Evolutionary conservation across 352 stramenopile species (phyloP), one percentile per base, ranked within the genome.

Genomic region (Phytophthora vignae): DNA sequence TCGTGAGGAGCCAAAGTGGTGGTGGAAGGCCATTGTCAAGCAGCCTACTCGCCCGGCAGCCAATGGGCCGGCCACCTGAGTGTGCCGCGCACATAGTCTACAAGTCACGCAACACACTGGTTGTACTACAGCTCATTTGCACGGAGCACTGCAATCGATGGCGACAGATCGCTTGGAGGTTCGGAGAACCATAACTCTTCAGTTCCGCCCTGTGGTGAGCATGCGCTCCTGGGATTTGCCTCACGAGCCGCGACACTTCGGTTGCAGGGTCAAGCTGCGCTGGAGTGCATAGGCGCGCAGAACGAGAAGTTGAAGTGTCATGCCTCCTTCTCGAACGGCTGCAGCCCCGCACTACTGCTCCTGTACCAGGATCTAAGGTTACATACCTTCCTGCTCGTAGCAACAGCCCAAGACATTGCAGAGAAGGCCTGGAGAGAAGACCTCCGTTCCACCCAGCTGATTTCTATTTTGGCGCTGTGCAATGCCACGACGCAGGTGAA

Each of bases 401-500:
- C 36, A 12, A 12, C 8, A 12, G 10, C 36, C 40, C 15, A 48
- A 25, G 1, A 25, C 40, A 12, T 48, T 48, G 40, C 11, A 14
- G 10, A 40, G 40, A 14, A 48, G 14, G 14, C 38, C 38, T n/a
- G 19, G 40, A 48, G 40, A n/a, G 15, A 48, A 48, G 40, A n/a
- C 40, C 40, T 19, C 14, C 40, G 2, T 19, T 48, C 40, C 3
- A 9, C 40, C 15, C 14, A 48, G 40, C 29, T 59, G 29, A 21
- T 59, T 46, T 48, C 27, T 33, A 57, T 42, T 42, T 57, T 40
- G 52, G 19, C 40, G 40, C 14, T 48, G 21, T 19, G 40, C 46
- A 27, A 53, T 53, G 46, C 46, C 46, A n/a, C 46, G 19, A 27
- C 46, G 46, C 46, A 53, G 46, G 46, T 53, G 46, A 15, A n/a